Evolutionary conservation across 1,284 basidiomycete species (phyloP).

Genomic region (Grifola frondosa): DNA sequence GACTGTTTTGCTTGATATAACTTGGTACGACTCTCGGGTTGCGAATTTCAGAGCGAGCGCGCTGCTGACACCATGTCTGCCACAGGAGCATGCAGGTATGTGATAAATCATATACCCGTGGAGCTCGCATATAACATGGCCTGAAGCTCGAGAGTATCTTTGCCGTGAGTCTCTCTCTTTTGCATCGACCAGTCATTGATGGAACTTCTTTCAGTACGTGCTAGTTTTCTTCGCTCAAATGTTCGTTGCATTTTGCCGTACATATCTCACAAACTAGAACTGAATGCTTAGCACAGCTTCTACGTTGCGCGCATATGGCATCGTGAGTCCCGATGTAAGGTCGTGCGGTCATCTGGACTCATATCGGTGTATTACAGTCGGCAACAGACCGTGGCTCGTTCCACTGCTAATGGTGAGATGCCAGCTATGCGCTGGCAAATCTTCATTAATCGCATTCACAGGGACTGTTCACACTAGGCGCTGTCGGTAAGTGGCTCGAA

Average conservation of each 20-base stretch:
- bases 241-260: background rate
- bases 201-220: slow-evolving; percentile 12
- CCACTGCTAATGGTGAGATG: slow-evolving; percentile 7
- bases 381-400: slow-evolving; percentile 11
- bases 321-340: slow-evolving; percentile 3
- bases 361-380: slow-evolving; percentile 1
- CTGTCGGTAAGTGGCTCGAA: slow-evolving; percentile 14
- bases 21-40: slow-evolving; percentile 16
- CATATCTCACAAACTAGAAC: no score
- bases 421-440: background rate
- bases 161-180: slow-evolving; percentile 4
- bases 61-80: background rate
- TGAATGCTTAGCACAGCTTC: no score
- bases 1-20: slow-evolving; percentile 6
- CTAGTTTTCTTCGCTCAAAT: background rate
- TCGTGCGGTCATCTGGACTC: no score
- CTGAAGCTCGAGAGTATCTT: slow-evolving; percentile 12
- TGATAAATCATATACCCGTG: no score
- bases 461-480: slow-evolving; percentile 8
- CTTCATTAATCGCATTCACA: background rate
- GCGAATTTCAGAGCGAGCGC: background rate
- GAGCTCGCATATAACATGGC: no score
- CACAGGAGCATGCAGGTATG: slow-evolving; percentile 12
- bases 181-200: background rate
- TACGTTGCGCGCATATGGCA: slow-evolving; percentile 14